phyloP scores from a whole-genome alignment of 257 asterid species.

The Solanum piurae region DNA sequence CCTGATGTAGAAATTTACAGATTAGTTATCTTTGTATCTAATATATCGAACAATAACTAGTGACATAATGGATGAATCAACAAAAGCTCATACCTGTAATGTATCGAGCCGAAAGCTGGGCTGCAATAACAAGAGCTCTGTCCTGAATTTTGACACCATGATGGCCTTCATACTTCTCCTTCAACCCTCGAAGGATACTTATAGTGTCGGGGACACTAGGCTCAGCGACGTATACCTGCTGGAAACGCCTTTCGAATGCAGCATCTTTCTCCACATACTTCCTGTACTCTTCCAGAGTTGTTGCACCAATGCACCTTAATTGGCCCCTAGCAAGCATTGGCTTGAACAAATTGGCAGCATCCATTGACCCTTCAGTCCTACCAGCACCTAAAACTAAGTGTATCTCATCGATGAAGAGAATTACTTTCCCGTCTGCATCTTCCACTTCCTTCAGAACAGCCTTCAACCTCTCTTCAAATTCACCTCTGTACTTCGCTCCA shows the following conservation, averaged over 20 bases:
- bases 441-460: slow-evolving; percentile 64
- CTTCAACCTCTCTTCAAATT: slow-evolving; percentile 61
- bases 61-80: not conserved
- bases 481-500: slow-evolving; percentile 74
- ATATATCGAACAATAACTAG: not conserved
- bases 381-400: slow-evolving; percentile 68
- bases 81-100: slow-evolving; percentile 34
- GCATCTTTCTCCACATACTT: slow-evolving; percentile 74
- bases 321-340: slow-evolving; percentile 82
- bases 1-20: slow-evolving; percentile 11
- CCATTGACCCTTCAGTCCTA: slow-evolving; percentile 67
- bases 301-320: slow-evolving; percentile 60
- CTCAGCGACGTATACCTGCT: slow-evolving; percentile 68
- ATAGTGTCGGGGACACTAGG: slow-evolving; percentile 56
- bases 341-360: slow-evolving; percentile 59
- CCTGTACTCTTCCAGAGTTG: slow-evolving; percentile 55
- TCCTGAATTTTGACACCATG: slow-evolving; percentile 73
- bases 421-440: slow-evolving; percentile 68
- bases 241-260: slow-evolving; percentile 69
- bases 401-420: slow-evolving; percentile 55
- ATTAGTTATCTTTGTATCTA: not conserved
- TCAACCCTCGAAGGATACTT: slow-evolving; percentile 57
- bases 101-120: slow-evolving; percentile 53
- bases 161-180: slow-evolving; percentile 73
- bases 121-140: slow-evolving; percentile 60